Base-by-base conservation (phyloP, 2,329 filamentous ascomycete species). In the Microsporum audouinii region DNA sequence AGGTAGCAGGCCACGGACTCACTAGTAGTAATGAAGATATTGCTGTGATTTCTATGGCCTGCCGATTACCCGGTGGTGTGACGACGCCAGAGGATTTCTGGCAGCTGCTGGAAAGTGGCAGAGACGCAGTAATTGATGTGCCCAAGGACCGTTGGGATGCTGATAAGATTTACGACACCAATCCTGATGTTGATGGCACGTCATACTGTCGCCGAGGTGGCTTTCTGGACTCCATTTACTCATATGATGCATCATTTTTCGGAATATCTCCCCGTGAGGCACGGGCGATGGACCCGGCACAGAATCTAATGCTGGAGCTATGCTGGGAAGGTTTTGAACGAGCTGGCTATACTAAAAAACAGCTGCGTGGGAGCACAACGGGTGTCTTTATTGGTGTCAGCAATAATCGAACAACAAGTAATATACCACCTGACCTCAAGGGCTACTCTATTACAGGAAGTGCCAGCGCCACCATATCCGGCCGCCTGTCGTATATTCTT, bases 301-400 rank as follows among this genome's bases (percentile, higher is more conserved):
- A 90, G 71, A 82, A 88, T 66, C 79, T 92, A 66, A 86, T 87
- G 2, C 76, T 94, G 29, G 83, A 86, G 6, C 90, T 88, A 2
- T 87, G 88, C 0, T 92, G 90, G 67, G 88, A 92, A 70, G 88
- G 89, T 0, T 78, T 94, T 55, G 89, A 94, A 71, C 89, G 89
- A 84, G 85, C 86, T 38, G 88, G 88, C 0, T 88, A 89, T 67
- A 57, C 53, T 4, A 57, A 38, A 23, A n/a, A 39, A 23, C 31
- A 36, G 31, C 12, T 57, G 23, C 23, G 33, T n/a, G 53, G 53
- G 3, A 57, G 53, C n/a, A 23, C 53, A 34, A 36, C 53, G 5
- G 53, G 53, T n/a, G 36, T 57, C 5, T 57, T 34, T 27, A 23
- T 57, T 39, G 53, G 53, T 1, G 53, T 57, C 14, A 57, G 53